Evolutionary conservation across 2,329 filamentous ascomycete species (phyloP).

Genomic region (Magnaporthiopsis poae): DNA sequence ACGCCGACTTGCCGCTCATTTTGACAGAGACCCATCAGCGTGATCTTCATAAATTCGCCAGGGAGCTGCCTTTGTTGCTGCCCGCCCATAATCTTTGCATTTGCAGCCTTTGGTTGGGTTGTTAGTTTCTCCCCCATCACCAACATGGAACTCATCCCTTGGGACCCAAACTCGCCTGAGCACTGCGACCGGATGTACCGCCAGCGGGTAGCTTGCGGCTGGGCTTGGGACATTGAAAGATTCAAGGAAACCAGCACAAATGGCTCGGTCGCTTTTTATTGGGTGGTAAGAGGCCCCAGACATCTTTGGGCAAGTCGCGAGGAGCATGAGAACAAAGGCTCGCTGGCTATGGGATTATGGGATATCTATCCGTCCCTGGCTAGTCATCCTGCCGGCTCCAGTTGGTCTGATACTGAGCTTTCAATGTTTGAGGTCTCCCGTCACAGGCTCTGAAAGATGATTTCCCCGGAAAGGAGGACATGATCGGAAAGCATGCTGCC

Average conservation of each 20-base stretch:
- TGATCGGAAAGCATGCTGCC: slow-evolving; percentile 21
- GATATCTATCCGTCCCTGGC: not conserved
- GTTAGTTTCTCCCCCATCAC: no score
- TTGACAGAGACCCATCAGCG: no score
- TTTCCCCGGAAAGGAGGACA: slow-evolving; percentile 18
- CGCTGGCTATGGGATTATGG: not conserved
- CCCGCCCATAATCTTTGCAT: no score
- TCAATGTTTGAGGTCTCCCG: not conserved
- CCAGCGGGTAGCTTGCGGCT: slow-evolving; percentile 8
- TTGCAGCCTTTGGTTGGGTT: no score
- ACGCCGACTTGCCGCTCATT: no score
- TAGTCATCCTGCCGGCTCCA: not conserved
- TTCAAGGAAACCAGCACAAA: not conserved
- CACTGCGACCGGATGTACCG: slow-evolving; percentile 4
- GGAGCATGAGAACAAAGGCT: not conserved
- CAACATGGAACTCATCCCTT: slow-evolving; percentile 2
- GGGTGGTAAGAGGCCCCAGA: not conserved
- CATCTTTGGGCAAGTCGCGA: not conserved
- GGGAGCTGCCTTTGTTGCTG: no score
- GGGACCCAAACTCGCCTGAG: slow-evolving; percentile 7
- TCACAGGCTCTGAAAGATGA: slow-evolving; percentile 22
- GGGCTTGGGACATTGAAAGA: not conserved
- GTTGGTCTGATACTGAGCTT: not conserved
- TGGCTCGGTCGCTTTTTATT: not conserved
- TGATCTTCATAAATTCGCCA: no score